These are phyloP conservation scores for Paraglomus occultum DNA, from an alignment of 192 early-diverging fungal species.

Conservation along the genomic window DNA sequence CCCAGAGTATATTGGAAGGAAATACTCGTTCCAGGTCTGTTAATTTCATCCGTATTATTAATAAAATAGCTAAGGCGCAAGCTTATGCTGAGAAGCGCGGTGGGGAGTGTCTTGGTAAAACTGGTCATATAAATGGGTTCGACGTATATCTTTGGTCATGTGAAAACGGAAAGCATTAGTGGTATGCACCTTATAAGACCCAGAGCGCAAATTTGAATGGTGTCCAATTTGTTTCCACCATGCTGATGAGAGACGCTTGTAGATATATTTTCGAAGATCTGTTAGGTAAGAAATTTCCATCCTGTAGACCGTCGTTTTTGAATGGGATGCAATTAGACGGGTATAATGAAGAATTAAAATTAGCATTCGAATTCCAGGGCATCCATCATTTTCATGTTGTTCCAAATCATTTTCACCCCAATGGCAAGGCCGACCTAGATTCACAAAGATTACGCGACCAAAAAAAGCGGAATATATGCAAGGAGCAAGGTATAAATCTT, in stretches of 20 bases:
- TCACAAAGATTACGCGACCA: not conserved
- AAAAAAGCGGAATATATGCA: too few relatives aligned
- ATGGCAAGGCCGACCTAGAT: not conserved
- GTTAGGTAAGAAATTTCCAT: too few relatives aligned
- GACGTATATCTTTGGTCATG: slow-evolving; percentile 6
- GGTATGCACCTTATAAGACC: slow-evolving; percentile 19
- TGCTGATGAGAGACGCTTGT: not conserved
- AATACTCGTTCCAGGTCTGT: not conserved
- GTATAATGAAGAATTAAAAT: slow-evolving; percentile 3
- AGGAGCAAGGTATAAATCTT: not conserved
- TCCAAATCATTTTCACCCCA: not conserved
- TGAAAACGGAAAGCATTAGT: slow-evolving; percentile 5
- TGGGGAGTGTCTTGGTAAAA: slow-evolving; percentile 7
- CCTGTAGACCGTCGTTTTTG: not conserved
- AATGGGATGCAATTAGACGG: slow-evolving; percentile 6
- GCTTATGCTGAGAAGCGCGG: not conserved
- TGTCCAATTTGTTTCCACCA: not conserved
- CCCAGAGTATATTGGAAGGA: slow-evolving; percentile 21
- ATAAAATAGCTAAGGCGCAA: not conserved
- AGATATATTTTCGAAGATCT: slow-evolving; percentile 17
- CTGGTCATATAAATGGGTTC: not conserved
- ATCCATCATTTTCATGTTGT: not conserved
- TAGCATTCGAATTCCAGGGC: slow-evolving; percentile 18
- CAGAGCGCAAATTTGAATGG: slow-evolving; percentile 14
- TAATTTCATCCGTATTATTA: slow-evolving; percentile 12